Percentiles rank a stretch among this genome's conserved stretches.
Conservation (phyloP, 306 rosid genomes). For the Corylus heterophylla region DNA sequence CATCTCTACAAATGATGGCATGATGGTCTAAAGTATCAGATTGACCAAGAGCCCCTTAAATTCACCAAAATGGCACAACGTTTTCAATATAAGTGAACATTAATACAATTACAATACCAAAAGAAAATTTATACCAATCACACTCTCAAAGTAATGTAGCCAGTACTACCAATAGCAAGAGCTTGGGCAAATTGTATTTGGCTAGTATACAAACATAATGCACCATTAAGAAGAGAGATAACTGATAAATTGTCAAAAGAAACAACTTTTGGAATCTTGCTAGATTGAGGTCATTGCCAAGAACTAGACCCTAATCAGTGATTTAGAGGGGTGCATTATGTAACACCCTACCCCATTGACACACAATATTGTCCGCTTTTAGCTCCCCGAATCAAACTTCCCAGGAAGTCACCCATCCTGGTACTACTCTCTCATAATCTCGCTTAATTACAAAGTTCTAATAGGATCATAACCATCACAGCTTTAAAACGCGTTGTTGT, state of each 20-base stretch:
- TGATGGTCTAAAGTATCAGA: neutral
- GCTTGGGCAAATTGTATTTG: neutral
- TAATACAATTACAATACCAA: neutral
- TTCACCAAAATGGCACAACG: neutral
- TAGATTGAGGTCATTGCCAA: neutral
- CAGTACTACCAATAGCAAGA: neutral
- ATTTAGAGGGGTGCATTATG: too few species aligned
- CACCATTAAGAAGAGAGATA: neutral
- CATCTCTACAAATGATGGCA: neutral
- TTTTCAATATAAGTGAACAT: neutral
- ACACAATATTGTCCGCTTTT: too few species aligned
- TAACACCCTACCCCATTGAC: too few species aligned
- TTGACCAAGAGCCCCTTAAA: neutral
- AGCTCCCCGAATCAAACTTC: too few species aligned
- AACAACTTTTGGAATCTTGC: neutral
- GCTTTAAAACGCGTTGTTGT: too few species aligned
- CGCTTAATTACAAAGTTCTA: too few species aligned
- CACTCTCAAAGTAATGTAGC: neutral
- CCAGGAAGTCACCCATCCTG: too few species aligned
- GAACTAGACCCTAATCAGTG: too few species aligned
- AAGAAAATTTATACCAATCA: neutral
- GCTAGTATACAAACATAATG: neutral
- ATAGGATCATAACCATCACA: too few species aligned
- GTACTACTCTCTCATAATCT: too few species aligned
- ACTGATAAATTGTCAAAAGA: neutral